Percentiles rank a stretch among this genome's conserved stretches.
Conservation (phyloP, 2,329 filamentous ascomycete species). For the Cercospora berteroae region DNA sequence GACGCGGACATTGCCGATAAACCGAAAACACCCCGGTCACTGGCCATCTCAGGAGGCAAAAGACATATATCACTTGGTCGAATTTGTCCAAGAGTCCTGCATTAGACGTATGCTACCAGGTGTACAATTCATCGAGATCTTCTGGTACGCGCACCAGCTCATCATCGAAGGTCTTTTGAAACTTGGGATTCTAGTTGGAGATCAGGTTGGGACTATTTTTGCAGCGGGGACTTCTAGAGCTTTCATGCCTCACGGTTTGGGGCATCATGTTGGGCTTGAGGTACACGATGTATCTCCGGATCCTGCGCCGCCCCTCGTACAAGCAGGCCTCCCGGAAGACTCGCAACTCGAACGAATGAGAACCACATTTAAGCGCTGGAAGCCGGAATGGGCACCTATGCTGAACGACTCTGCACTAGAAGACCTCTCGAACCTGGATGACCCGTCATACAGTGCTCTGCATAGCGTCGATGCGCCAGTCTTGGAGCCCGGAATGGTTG, state of each 20-base stretch:
- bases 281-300: slow-evolving; percentile 48
- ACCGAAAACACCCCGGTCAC: slow-evolving; percentile 47
- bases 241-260: slow-evolving; percentile 52
- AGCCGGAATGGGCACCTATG: slow-evolving; percentile 73
- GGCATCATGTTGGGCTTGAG: slow-evolving; percentile 53
- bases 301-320: slow-evolving; percentile 14
- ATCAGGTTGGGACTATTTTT: slow-evolving; percentile 45
- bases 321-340: not conserved
- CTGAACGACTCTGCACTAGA: slow-evolving; percentile 54
- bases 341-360: not conserved
- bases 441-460: not conserved
- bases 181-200: slow-evolving; percentile 71
- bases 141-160: slow-evolving; percentile 73
- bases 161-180: slow-evolving; percentile 74
- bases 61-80: slow-evolving; percentile 74
- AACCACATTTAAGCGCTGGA: slow-evolving; percentile 7
- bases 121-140: slow-evolving; percentile 74
- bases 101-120: slow-evolving; percentile 72
- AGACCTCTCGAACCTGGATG: slow-evolving; percentile 4
- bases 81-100: slow-evolving; percentile 79
- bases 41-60: slow-evolving; percentile 67
- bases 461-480: slow-evolving; percentile 15
- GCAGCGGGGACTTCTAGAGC: slow-evolving; percentile 44
- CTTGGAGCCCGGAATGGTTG: slow-evolving; percentile 65
- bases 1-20: slow-evolving; percentile 80